These are phyloP conservation scores for Teunomyces stri DNA, from an alignment of 805 yeast species.

Conservation along the genomic window DNA sequence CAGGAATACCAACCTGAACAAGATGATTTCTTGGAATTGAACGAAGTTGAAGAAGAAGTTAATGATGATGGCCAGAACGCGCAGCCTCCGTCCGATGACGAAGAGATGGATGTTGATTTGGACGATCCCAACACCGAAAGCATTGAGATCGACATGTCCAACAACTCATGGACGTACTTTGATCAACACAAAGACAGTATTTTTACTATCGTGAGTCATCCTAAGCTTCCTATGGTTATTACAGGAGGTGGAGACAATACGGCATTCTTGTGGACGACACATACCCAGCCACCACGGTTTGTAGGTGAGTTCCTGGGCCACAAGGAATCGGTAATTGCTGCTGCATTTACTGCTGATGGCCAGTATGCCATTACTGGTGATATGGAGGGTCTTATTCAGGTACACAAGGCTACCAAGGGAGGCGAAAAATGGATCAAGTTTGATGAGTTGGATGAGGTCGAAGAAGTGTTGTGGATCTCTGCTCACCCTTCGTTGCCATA, in stretches of 20 bases:
- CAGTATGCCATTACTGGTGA: conserved; percentile 83
- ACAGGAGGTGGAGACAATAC: conserved; percentile 94
- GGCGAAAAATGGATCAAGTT: conserved; percentile 80
- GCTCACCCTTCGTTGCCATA: conserved; percentile 76
- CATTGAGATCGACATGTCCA: conserved; percentile 80
- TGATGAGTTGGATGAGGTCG: conserved; percentile 78
- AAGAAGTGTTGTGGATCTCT: conserved; percentile 81
- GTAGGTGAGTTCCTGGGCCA: conserved; percentile 78
- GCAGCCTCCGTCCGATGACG: conserved; percentile 35
- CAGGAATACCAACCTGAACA: conserved; percentile 18
- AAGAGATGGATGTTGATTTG: conserved; percentile 32
- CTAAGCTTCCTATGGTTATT: conserved; percentile 78
- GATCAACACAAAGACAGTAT: conserved; percentile 89
- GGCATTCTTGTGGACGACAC: conserved; percentile 91
- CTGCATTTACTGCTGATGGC: conserved; percentile 84
- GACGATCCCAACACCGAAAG: conserved; percentile 45
- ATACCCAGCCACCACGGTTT: conserved; percentile 76
- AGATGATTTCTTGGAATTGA: conserved; percentile 26
- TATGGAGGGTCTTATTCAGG: conserved; percentile 84
- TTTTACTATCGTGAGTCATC: conserved; percentile 79
- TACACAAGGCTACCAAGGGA: conserved; percentile 66
- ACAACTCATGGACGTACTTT: conserved; percentile 86
- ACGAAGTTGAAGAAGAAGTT: conserved; percentile 37
- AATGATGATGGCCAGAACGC: conserved; percentile 22
- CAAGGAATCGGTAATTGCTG: conserved; percentile 82